Conservation (phyloP, 352 stramenopile genomes). For the Pythium vanterpoolii region DNA sequence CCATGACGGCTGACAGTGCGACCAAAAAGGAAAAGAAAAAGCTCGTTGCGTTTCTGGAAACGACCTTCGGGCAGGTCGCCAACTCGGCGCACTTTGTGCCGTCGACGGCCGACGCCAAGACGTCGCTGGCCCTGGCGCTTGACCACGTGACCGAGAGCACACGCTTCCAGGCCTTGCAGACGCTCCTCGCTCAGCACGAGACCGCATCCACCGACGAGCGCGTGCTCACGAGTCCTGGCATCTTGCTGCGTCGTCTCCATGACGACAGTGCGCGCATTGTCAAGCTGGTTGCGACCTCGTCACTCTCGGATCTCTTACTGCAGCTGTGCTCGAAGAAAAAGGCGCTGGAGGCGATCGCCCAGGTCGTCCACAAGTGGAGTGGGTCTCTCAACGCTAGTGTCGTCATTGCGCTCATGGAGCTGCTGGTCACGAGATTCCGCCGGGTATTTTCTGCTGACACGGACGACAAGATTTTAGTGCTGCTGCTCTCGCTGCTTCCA, state of each 20-base stretch:
- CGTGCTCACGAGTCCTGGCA: slow-evolving; percentile 46
- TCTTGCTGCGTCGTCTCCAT: slow-evolving; percentile 66
- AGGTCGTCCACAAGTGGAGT: slow-evolving; percentile 53
- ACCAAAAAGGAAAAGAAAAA: slow-evolving; percentile 48
- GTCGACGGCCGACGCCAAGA: slow-evolving; percentile 54
- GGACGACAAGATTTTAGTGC: slow-evolving; percentile 57
- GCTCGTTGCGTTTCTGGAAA: slow-evolving; percentile 55
- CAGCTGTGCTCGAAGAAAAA: slow-evolving; percentile 49
- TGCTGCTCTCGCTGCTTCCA: slow-evolving; percentile 53
- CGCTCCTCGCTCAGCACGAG: slow-evolving; percentile 57
- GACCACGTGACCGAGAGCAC: slow-evolving; percentile 76
- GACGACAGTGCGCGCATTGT: slow-evolving; percentile 76
- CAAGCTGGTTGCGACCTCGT: slow-evolving; percentile 49
- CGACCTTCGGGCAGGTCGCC: slow-evolving; percentile 65
- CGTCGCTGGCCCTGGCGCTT: slow-evolving; percentile 68
- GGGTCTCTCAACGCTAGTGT: slow-evolving; percentile 21
- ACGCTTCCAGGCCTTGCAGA: slow-evolving; percentile 69
- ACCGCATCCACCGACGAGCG: slow-evolving; percentile 25
- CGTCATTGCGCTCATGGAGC: slow-evolving; percentile 44
- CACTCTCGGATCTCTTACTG: slow-evolving; percentile 55
- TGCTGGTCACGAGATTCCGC: slow-evolving; percentile 53
- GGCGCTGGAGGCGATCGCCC: slow-evolving; percentile 45
- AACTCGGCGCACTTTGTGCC: slow-evolving; percentile 81
- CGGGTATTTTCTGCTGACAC: slow-evolving; percentile 20
- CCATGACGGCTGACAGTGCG: slow-evolving; percentile 5